These are phyloP conservation scores for Pinus taeda DNA, from an alignment of 75 land plant genomes.

Conservation along the genomic window DNA sequence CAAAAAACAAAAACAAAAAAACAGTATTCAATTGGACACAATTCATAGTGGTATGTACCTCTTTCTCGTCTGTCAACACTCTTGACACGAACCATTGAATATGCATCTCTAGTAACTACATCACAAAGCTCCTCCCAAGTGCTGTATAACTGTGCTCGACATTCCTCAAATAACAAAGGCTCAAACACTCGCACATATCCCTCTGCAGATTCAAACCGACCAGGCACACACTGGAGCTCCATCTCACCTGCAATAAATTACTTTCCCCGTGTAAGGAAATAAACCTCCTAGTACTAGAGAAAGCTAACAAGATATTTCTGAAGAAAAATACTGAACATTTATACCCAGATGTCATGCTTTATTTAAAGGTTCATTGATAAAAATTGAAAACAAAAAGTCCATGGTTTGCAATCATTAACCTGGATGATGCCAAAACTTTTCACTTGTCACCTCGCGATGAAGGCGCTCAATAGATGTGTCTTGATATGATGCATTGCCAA, in stretches of 20 bases:
- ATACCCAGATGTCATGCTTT: no score
- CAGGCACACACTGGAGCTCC: slow-evolving; percentile 97
- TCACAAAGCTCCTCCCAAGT: slow-evolving; percentile 93
- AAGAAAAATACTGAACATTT: no score
- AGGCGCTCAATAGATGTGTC: slow-evolving; percentile 96
- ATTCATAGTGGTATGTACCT: slow-evolving; percentile 40
- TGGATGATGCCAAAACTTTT: slow-evolving; percentile 93
- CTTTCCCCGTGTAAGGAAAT: background rate
- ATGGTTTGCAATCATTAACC: slow-evolving; percentile 42
- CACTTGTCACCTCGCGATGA: slow-evolving; percentile 92
- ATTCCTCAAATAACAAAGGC: slow-evolving; percentile 97
- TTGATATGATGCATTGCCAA: slow-evolving; percentile 27
- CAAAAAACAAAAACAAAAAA: no score
- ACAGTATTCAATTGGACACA: no score
- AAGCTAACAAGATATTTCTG: no score
- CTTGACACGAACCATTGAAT: slow-evolving; percentile 68
- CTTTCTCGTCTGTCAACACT: slow-evolving; percentile 85
- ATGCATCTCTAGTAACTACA: slow-evolving; percentile 55
- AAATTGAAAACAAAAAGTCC: background rate
- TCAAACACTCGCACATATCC: slow-evolving; percentile 96
- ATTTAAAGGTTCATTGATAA: no score
- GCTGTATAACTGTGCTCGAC: slow-evolving; percentile 91
- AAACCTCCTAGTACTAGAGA: no score
- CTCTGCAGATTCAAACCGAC: slow-evolving; percentile 86
- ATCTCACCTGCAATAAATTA: slow-evolving; percentile 53